Base-by-base conservation (phyloP, 2,329 filamentous ascomycete genomes). In the Niveomyces coronatus region DNA sequence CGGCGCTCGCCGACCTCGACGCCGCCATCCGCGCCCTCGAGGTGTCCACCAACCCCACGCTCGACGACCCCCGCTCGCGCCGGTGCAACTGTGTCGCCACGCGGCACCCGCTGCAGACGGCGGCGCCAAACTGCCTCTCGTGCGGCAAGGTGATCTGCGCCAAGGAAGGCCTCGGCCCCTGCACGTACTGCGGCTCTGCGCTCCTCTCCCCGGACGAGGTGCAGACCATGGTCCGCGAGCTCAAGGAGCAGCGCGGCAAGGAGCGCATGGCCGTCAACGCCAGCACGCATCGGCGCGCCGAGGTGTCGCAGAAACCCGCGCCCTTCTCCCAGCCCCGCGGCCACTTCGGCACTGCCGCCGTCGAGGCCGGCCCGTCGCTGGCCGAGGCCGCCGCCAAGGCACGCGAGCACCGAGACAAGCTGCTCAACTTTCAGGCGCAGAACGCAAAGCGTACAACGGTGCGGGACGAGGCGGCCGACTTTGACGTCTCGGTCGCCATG, bases 131-230 rank as follows among this genome's bases (percentile, higher is more conserved):
- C 56, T 98, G 91, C 55, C 64, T 93, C 13, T 80, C 74, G 31
- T 98, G 91, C 51, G 91, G 91, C 42, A 96, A 96, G 57, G 86
- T 98, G 10, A 81, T 96, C 39, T 98, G 91, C 56, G 77, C 94
- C 17, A 88, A 91, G 52, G 88, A 98, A 60, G 91, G 91, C 0
- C 69, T 96, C 1, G 89, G 89, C 0, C 89, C 89, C 0, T 98
- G 91, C 58, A 95, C 89, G 0, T 95, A 85, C 53, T 98, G 91
- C 62, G 78, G 79, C 1, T 69, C 73, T 0, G 76, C 85, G 0
- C 65, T 98, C 0, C 65, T 98, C 7, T 79, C 71, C 20, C 56
- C 74, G 0, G 63, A 72, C 4, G 87, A 96, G 39, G 76, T 94
- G 9, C 82, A 93, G 51, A 76, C 74, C 23, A 94, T 98, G 76